Evolutionary conservation across 1,284 basidiomycete species (phyloP).

Genomic region (Rhodotorula sp.): DNA sequence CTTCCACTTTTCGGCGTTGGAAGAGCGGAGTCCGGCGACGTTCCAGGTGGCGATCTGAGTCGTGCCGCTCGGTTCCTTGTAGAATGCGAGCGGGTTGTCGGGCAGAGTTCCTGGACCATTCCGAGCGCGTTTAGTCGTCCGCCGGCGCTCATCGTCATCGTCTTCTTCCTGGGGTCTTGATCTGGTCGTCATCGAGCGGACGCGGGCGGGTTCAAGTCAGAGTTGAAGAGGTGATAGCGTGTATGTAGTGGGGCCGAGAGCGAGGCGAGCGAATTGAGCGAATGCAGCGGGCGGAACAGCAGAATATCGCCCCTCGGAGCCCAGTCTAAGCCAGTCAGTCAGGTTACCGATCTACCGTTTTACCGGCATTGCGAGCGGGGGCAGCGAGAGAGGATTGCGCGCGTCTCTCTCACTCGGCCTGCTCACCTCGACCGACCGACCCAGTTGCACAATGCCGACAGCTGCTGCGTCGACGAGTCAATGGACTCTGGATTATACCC

Average conservation of each 20-base stretch:
- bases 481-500: constrained; percentile 28
- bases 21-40: constrained; percentile 23
- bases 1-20: constrained; percentile 20
- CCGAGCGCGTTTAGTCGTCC: constrained; percentile 2
- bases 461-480: background rate
- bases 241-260: no score
- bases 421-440: background rate
- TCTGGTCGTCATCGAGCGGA: no score
- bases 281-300: background rate
- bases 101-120: background rate
- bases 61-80: constrained; percentile 16
- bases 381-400: no score
- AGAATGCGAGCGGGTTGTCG: constrained; percentile 18
- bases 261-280: background rate
- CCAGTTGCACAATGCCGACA: background rate
- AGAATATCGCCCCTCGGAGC: no score
- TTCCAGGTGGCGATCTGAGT: constrained; percentile 31
- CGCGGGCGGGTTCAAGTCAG: no score
- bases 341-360: no score
- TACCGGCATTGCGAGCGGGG: no score
- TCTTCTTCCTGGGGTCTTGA: no score
- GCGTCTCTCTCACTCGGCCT: background rate
- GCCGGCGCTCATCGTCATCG: no score
- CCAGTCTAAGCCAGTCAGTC: no score
- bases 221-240: background rate